Conservation (phyloP, 805 yeast species). For the Metschnikowia santaceciliae region DNA sequence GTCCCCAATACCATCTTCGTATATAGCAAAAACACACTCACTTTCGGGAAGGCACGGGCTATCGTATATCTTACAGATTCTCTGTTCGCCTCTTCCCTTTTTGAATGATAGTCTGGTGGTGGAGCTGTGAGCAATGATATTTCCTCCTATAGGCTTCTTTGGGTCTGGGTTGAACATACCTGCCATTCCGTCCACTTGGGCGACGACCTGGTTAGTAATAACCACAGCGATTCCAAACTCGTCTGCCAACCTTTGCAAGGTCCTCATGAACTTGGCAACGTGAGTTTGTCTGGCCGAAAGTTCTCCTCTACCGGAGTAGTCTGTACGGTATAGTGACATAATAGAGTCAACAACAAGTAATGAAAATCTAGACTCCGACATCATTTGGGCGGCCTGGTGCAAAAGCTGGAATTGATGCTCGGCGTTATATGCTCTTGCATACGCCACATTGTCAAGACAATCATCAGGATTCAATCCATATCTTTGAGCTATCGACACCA, state of each 20-base stretch:
- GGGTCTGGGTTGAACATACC: slow-evolving; percentile 89
- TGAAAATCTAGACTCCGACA: slow-evolving; percentile 91
- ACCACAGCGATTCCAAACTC: slow-evolving; percentile 97
- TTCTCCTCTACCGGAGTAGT: slow-evolving; percentile 93
- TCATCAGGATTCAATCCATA: slow-evolving; percentile 90
- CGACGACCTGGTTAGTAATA: slow-evolving; percentile 90
- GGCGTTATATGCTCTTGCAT: slow-evolving; percentile 95
- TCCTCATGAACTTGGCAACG: slow-evolving; percentile 89
- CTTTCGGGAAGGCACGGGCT: slow-evolving; percentile 96
- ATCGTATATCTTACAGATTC: slow-evolving; percentile 92
- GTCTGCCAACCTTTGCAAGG: slow-evolving; percentile 89
- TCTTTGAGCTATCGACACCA: slow-evolving; percentile 85
- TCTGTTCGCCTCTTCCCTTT: slow-evolving; percentile 87
- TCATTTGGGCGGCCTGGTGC: slow-evolving; percentile 90
- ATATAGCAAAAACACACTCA: slow-evolving; percentile 91
- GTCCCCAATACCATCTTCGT: slow-evolving; percentile 96
- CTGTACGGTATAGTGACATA: slow-evolving; percentile 95
- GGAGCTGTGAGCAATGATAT: slow-evolving; percentile 94
- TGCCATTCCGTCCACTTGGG: slow-evolving; percentile 92
- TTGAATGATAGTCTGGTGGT: slow-evolving; percentile 88
- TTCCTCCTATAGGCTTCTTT: slow-evolving; percentile 97
- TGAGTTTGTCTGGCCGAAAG: slow-evolving; percentile 91
- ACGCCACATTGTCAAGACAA: slow-evolving; percentile 94
- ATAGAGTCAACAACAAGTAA: slow-evolving; percentile 92
- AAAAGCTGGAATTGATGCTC: slow-evolving; percentile 89